Base-by-base conservation (phyloP, 2,329 filamentous ascomycete species). In the Scortechinia acanthostroma region DNA sequence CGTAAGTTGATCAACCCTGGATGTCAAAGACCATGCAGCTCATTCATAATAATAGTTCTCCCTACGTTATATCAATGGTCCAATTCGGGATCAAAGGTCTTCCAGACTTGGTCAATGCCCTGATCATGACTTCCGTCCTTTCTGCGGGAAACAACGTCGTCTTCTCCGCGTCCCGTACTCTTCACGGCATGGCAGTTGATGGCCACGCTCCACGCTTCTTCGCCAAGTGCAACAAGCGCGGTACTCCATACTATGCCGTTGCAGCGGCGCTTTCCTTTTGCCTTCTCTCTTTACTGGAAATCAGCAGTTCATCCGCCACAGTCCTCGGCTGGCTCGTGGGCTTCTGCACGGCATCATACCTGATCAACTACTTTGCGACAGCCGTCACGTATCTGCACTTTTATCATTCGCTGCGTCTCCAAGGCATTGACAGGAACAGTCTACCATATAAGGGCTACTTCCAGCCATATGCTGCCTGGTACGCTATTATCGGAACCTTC, bases 61-160 rank as follows among this genome's bases (percentile, higher is more conserved):
- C 83, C 10, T 80, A 78, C 53, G 80, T 84, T 28, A 69, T 85
- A 33, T 81, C 83, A 20, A 88, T 88, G 79, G 72, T 79, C 47
- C 71, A 80, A 5, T 68, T 87, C 1, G 68, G 71, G 2, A 85
- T 88, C 45, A 64, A 66, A 0, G 64, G 82, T 0, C 61, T 89
- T 2, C 83, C 84, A 6, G 76, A 86, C 51, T 79, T 89, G 25
- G 79, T 89, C 61, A 89, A 90, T 54, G 83, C 81, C 13, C 73
- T 87, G 60, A 73, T 90, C 42, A 66, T 89, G 16, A 81, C 79
- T 0, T 79, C 83, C 0, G 80, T 82, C 3, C 75, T 74, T 49
- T 40, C 35, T 10, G 53, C 55, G 22, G 54, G 50, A 4, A 59
- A 58, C 46, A 51, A 53, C 16, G 57, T 54, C 52, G 44, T 58